Percentiles rank a stretch among this genome's conserved stretches.
Evolutionary conservation across 1,139 yeast species (phyloP).

Genomic region (Keqinozyma sinolaborantium): DNA sequence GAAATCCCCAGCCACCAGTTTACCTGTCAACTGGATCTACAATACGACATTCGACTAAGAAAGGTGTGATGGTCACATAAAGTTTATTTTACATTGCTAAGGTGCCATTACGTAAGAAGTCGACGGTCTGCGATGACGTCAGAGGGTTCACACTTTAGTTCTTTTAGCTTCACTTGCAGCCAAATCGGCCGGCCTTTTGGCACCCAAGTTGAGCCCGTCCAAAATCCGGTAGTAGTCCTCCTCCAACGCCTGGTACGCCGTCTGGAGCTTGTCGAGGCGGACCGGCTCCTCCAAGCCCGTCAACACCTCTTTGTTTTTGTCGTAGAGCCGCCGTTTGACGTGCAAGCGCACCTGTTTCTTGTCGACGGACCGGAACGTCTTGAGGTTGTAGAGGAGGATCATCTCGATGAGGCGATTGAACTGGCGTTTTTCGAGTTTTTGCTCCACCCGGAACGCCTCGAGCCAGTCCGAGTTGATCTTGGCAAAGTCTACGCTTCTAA

Average conservation of each 20-base stretch:
- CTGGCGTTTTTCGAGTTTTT: slow-evolving; percentile 76
- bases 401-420: slow-evolving; percentile 75
- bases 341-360: slow-evolving; percentile 48
- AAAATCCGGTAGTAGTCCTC: slow-evolving; percentile 66
- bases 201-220: slow-evolving; percentile 26
- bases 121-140: not conserved
- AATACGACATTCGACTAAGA: not conserved
- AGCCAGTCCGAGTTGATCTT: slow-evolving; percentile 40
- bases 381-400: slow-evolving; percentile 51
- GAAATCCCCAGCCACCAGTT: too few species aligned
- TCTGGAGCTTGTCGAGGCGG: slow-evolving; percentile 65
- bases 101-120: not conserved
- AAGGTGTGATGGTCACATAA: not conserved
- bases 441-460: slow-evolving; percentile 24
- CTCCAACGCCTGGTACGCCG: slow-evolving; percentile 65
- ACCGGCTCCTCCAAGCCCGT: slow-evolving; percentile 60
- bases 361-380: slow-evolving; percentile 19
- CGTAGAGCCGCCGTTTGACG: slow-evolving; percentile 69
- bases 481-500: slow-evolving; percentile 16
- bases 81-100: not conserved
- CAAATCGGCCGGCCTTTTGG: not conserved
- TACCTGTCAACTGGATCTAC: too few species aligned
- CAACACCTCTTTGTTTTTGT: slow-evolving; percentile 77
- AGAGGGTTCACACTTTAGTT: not conserved
- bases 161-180: not conserved